phyloP scores from a whole-genome alignment of 129 eudicot genomes.

The Logfia minima region DNA sequence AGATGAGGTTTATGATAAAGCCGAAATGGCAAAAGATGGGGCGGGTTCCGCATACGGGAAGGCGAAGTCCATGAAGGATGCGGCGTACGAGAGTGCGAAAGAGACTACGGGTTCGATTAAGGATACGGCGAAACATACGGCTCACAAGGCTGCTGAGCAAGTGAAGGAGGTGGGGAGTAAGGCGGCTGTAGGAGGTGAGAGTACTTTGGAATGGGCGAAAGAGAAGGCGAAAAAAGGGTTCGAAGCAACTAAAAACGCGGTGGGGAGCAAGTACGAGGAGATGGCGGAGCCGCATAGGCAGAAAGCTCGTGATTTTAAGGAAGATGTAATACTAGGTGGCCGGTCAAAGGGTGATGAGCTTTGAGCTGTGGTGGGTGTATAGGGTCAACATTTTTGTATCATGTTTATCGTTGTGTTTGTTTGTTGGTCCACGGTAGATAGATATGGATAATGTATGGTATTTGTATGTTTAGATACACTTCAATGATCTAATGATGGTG shows the following conservation, averaged over 20 bases:
- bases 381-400: neutral
- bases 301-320: conserved; percentile 41
- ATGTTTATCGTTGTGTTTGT: neutral
- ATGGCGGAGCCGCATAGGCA: conserved; percentile 39
- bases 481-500: neutral
- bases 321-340: conserved; percentile 23
- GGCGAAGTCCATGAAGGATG: neutral
- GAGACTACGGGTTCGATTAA: neutral
- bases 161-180: neutral
- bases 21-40: neutral
- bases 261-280: conserved; percentile 38
- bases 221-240: conserved; percentile 52
- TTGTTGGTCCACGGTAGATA: neutral
- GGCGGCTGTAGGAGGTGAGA: conserved; percentile 26
- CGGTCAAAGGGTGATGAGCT: conserved; percentile 44
- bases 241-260: conserved; percentile 52
- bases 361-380: conserved; percentile 2
- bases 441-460: neutral
- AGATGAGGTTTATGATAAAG: neutral
- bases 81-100: conserved; percentile 9
- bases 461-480: neutral
- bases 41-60: neutral
- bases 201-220: conserved; percentile 36
- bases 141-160: conserved; percentile 18
- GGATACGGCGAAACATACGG: conserved; percentile 16